Evolutionary conservation across 106 monocot genomes (phyloP).

Genomic region (Dendrobium catenatum): DNA sequence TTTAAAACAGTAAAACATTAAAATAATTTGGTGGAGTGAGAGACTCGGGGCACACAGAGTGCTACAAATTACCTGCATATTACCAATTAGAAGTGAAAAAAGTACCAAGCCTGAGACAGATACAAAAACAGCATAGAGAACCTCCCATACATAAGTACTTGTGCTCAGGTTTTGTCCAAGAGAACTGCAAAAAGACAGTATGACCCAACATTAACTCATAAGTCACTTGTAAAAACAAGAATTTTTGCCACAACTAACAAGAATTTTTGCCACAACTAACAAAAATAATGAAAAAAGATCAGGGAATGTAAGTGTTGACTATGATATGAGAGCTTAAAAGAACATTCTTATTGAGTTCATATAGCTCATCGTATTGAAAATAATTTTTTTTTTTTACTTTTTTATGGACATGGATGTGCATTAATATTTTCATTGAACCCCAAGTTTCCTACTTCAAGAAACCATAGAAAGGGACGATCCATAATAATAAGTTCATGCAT

Average conservation of each 20-base stretch:
- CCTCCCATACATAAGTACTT: slow-evolving; percentile 74
- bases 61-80: slow-evolving; percentile 64
- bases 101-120: slow-evolving; percentile 74
- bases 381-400: not conserved
- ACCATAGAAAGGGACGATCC: not conserved
- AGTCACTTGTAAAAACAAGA: not conserved
- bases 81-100: slow-evolving; percentile 90
- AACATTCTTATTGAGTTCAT: not conserved
- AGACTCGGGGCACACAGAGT: not conserved
- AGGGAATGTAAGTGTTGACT: not conserved
- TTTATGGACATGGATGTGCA: not conserved
- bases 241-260: not conserved
- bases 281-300: not conserved
- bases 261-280: not conserved
- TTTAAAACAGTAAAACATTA: not conserved
- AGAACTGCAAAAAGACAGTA: slow-evolving; percentile 43
- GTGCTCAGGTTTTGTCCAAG: slow-evolving; percentile 82
- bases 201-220: not conserved
- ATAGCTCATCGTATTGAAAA: not conserved
- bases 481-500: not conserved
- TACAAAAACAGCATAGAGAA: slow-evolving; percentile 66
- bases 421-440: not conserved
- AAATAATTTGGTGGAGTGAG: not conserved
- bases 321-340: not conserved
- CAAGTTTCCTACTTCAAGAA: not conserved